Evolutionary conservation across 139 green algal species (phyloP), one percentile per base, ranked within the genome.

Genomic region (Raphidocelis subcapitata): DNA sequence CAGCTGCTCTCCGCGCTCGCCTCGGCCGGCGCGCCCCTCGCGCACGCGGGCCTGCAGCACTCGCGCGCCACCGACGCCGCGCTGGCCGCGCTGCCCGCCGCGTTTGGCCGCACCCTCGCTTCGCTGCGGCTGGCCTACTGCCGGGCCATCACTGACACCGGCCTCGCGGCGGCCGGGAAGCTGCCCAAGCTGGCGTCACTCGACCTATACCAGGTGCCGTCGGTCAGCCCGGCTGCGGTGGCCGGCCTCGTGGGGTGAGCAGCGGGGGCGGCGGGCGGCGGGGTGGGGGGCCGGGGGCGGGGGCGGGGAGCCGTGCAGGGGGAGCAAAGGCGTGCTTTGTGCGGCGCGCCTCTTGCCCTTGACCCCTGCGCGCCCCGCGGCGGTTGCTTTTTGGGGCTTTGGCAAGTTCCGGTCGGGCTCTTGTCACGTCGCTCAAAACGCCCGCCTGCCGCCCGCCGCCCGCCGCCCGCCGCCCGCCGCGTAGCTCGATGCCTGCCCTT

Each of bases 131-230:
- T 76, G 1, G 29, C 59, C 29, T 76, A 76, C 44, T 76, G 69
- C 59, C 32, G 67, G 23, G 2, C 65, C 4, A 28, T 76, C 3
- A 47, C 59, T 3, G 60, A 76, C 29, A 18, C 29, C 44, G 69
- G 69, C 36, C 59, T 76, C 41, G 8, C 32, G 24, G 29, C 60
- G 59, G 14, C 68, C 44, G 26, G 62, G 69, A 10, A 3, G 2
- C 31, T 76, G 59, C 31, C 5, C 0, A 18, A 62, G 3, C 44
- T 76, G n/a, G 44, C 47, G 23, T 44, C 60, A 44, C 20, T 76
- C 10, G 69, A 76, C 28, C 41, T 76, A 29, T 76, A 69, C 59
- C 68, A 76, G 24, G 61, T 47, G 14, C 69, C 69, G 4, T 69
- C 44, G n/a, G 69, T 76, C 20, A 63, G 44, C n/a, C 59, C 59